These are phyloP conservation scores for Escallonia herrerae DNA, from an alignment of 129 eudicot species.

Conservation along the genomic window DNA sequence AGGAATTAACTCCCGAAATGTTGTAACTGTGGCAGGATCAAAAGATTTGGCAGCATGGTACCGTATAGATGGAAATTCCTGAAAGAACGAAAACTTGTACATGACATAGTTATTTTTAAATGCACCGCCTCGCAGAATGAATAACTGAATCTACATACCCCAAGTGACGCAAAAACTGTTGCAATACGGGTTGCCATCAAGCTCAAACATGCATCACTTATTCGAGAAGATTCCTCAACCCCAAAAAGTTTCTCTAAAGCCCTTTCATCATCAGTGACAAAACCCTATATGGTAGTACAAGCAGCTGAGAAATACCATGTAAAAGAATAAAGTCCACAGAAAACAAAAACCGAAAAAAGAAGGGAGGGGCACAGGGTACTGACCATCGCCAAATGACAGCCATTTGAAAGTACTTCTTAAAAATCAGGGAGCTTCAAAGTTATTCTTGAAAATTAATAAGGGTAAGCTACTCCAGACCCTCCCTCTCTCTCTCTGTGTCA, in stretches of 20 bases:
- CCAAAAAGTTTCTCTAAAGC: conserved; percentile 84
- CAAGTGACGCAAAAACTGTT: conserved; percentile 84
- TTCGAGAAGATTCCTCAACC: conserved; percentile 58
- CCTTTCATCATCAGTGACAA: conserved; percentile 70
- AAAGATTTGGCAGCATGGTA: conserved; percentile 94
- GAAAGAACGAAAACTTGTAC: conserved; percentile 12
- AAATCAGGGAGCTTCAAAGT: no score
- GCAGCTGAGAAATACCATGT: no score
- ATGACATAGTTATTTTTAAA: conserved; percentile 7
- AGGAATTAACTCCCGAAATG: conserved; percentile 79
- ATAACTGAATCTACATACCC: conserved; percentile 37
- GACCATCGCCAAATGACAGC: no score
- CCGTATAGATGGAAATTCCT: conserved; percentile 96
- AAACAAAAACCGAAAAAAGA: no score
- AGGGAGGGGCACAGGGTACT: no score
- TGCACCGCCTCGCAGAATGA: not conserved
- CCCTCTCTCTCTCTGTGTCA: no score
- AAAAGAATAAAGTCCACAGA: no score
- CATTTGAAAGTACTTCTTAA: no score
- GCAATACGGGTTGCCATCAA: conserved; percentile 84
- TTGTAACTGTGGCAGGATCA: conserved; percentile 74
- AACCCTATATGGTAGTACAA: conserved; percentile 39
- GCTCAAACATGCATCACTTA: conserved; percentile 58
- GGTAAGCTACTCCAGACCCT: no score
- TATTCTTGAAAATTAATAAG: no score